Conservation (phyloP, 805 yeast species). For the Ogataea chonburiensis region DNA sequence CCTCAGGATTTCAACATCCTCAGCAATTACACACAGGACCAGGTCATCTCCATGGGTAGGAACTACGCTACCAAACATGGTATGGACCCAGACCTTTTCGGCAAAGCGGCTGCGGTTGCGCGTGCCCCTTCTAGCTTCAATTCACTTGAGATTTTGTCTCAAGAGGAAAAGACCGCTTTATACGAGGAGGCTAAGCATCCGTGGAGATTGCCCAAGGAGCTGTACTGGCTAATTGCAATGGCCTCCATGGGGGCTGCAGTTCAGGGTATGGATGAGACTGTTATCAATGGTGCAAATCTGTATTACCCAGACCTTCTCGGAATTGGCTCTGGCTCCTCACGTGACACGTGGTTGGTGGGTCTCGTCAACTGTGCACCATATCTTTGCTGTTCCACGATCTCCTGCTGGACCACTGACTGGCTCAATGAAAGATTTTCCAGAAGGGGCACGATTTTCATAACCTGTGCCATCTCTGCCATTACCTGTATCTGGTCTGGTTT, state of each 20-base stretch:
- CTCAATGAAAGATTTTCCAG: slow-evolving; percentile 58
- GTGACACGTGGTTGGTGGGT: slow-evolving; percentile 59
- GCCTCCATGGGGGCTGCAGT: slow-evolving; percentile 77
- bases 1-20: slow-evolving; percentile 44
- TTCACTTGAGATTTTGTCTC: slow-evolving; percentile 53
- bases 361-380: slow-evolving; percentile 71
- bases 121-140: slow-evolving; percentile 57
- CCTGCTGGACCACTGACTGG: slow-evolving; percentile 65
- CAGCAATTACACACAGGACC: slow-evolving; percentile 57
- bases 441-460: slow-evolving; percentile 63
- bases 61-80: slow-evolving; percentile 59
- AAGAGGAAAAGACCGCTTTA: slow-evolving; percentile 53
- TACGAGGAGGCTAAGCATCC: slow-evolving; percentile 46
- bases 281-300: slow-evolving; percentile 68
- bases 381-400: slow-evolving; percentile 56
- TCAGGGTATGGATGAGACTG: slow-evolving; percentile 79
- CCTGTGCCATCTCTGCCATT: slow-evolving; percentile 58
- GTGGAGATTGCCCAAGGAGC: slow-evolving; percentile 45
- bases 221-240: slow-evolving; percentile 56
- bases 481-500: slow-evolving; percentile 72
- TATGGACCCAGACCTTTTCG: slow-evolving; percentile 58
- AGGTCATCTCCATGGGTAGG: slow-evolving; percentile 69
- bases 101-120: slow-evolving; percentile 66
- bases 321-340: slow-evolving; percentile 44
- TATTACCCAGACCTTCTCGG: slow-evolving; percentile 59